Evolutionary conservation across 2,329 filamentous ascomycete species (phyloP).

Genomic region (Fusarium sp.): DNA sequence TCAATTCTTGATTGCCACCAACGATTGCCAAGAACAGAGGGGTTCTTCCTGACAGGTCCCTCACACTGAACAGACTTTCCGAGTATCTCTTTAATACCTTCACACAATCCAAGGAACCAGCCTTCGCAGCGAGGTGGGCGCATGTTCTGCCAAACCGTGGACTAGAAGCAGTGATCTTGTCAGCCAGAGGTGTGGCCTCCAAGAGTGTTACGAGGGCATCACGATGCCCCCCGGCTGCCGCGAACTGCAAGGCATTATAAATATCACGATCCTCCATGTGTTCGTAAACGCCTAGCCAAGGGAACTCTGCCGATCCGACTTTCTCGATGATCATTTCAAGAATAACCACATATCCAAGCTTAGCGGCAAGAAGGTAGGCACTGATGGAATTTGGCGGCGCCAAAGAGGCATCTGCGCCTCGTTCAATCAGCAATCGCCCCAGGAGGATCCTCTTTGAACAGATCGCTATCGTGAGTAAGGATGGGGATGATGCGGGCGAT

Average conservation of each 20-base stretch:
- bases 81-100: slow-evolving; percentile 15
- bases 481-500: not conserved
- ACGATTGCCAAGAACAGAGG: slow-evolving; percentile 32
- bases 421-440: slow-evolving; percentile 21
- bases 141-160: slow-evolving; percentile 21
- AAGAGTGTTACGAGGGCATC: slow-evolving; percentile 26
- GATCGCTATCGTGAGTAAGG: slow-evolving; percentile 30
- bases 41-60: slow-evolving; percentile 26
- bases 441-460: not conserved
- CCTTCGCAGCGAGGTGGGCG: slow-evolving; percentile 32
- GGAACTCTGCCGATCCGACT: slow-evolving; percentile 5
- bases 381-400: slow-evolving; percentile 13
- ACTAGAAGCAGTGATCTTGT: slow-evolving; percentile 13
- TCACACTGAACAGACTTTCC: slow-evolving; percentile 21
- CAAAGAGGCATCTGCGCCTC: slow-evolving; percentile 31
- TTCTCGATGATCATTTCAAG: slow-evolving; percentile 27
- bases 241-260: slow-evolving; percentile 39
- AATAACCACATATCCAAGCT: slow-evolving; percentile 22
- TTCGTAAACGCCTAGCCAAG: slow-evolving; percentile 23
- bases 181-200: slow-evolving; percentile 16
- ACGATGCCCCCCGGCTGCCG: slow-evolving; percentile 24
- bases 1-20: slow-evolving; percentile 11
- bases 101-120: slow-evolving; percentile 32
- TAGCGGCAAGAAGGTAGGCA: slow-evolving; percentile 22
- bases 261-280: slow-evolving; percentile 2